phyloP scores from a whole-genome alignment of 306 rosid genomes.

The Rubus idaeus region DNA sequence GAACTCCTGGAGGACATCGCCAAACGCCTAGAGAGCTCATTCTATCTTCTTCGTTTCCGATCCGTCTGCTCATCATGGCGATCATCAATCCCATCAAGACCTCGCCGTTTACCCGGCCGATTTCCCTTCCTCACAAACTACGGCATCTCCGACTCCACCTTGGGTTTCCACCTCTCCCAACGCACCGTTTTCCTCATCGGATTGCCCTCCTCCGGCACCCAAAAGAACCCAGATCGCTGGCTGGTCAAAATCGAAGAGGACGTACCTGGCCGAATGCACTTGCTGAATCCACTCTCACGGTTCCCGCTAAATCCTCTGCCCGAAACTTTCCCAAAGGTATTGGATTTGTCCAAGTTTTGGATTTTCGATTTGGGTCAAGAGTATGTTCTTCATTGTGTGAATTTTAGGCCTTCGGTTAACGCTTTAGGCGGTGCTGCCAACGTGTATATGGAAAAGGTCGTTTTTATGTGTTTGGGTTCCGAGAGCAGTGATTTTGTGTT shows the following conservation, averaged over 20 bases:
- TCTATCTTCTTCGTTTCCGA: slow-evolving; percentile 52
- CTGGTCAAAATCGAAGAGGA: slow-evolving; percentile 46
- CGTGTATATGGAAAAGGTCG: slow-evolving; percentile 74
- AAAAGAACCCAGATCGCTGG: slow-evolving; percentile 28
- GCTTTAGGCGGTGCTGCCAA: slow-evolving; percentile 31
- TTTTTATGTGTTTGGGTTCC: slow-evolving; percentile 32
- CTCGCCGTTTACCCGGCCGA: slow-evolving; percentile 28
- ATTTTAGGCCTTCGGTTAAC: slow-evolving; percentile 27
- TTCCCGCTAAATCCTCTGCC: slow-evolving; percentile 28
- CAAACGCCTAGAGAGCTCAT: slow-evolving; percentile 35
- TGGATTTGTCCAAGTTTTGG: slow-evolving; percentile 37
- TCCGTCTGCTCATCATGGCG: slow-evolving; percentile 71
- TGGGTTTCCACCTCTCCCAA: slow-evolving; percentile 50
- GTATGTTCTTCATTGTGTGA: slow-evolving; percentile 37
- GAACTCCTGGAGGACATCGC: slow-evolving; percentile 54
- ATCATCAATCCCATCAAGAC: slow-evolving; percentile 35
- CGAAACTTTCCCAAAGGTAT: slow-evolving; percentile 28
- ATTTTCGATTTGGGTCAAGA: slow-evolving; percentile 51
- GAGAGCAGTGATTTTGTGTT: slow-evolving; percentile 34
- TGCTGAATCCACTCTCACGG: slow-evolving; percentile 49
- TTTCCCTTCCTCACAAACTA: slow-evolving; percentile 53
- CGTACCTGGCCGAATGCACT: slow-evolving; percentile 20
- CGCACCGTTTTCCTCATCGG: slow-evolving; percentile 43
- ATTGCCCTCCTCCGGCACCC: neutral
- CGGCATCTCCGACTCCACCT: slow-evolving; percentile 34